Percentiles rank a stretch among this genome's conserved stretches.
Conservation (phyloP, 2,329 filamentous ascomycete species). For the Rutstroemia sp. region DNA sequence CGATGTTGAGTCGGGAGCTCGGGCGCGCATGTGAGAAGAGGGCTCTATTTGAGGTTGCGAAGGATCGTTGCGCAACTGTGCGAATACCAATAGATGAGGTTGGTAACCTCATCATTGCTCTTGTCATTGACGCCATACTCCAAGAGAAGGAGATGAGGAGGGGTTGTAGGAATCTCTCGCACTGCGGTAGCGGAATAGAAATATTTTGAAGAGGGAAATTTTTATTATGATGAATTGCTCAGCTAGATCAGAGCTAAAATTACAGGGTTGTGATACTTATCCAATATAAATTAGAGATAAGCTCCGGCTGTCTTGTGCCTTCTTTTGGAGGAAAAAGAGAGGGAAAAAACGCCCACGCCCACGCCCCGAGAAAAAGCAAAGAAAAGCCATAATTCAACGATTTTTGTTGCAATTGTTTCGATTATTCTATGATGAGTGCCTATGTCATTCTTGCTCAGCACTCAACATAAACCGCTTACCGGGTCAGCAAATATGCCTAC, state of each 20-base stretch:
- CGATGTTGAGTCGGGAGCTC: slow-evolving; percentile 17
- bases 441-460: too few species aligned
- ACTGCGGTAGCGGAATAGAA: not conserved
- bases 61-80: slow-evolving; percentile 22
- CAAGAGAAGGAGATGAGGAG: slow-evolving; percentile 5
- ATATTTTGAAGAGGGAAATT: slow-evolving; percentile 3
- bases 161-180: not conserved
- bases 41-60: slow-evolving; percentile 21
- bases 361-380: too few species aligned
- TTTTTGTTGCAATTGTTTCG: too few species aligned
- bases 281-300: not conserved
- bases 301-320: too few species aligned
- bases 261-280: not conserved
- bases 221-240: slow-evolving; percentile 8
- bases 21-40: slow-evolving; percentile 24
- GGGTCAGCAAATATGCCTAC: not conserved
- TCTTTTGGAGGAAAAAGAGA: too few species aligned
- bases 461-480: too few species aligned
- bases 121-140: slow-evolving; percentile 28
- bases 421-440: too few species aligned
- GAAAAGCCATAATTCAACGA: too few species aligned
- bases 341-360: too few species aligned
- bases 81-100: slow-evolving; percentile 26
- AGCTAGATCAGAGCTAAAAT: slow-evolving; percentile 4
- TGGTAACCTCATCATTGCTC: slow-evolving; percentile 27